These are phyloP conservation scores for Sarocladium oryzae DNA, from an alignment of 2,329 filamentous ascomycete genomes.

Conservation along the genomic window DNA sequence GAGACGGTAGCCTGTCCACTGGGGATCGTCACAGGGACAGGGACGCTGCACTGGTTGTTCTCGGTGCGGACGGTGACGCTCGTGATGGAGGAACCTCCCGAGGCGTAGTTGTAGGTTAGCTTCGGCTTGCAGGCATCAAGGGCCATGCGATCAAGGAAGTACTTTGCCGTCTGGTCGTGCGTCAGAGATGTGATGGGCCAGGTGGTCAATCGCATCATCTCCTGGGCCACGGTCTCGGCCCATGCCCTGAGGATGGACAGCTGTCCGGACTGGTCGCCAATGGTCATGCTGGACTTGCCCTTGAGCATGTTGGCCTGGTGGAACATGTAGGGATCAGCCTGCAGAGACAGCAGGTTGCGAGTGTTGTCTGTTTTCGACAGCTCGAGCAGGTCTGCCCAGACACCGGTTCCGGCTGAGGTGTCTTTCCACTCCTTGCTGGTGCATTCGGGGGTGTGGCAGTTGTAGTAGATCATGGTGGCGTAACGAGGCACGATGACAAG, in stretches of 20 bases:
- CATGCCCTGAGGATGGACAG: conserved; percentile 51
- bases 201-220: conserved; percentile 41
- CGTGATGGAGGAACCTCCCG: conserved; percentile 36
- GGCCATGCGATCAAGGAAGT: conserved; percentile 45
- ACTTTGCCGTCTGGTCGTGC: conserved; percentile 40
- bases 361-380: conserved; percentile 46
- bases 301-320: conserved; percentile 54
- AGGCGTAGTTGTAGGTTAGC: conserved; percentile 36
- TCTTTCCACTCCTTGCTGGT: conserved; percentile 54
- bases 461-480: conserved; percentile 59
- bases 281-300: conserved; percentile 38
- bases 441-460: conserved; percentile 51
- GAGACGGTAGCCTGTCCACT: conserved; percentile 32
- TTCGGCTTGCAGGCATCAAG: conserved; percentile 46
- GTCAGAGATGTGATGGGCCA: conserved; percentile 20
- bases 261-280: conserved; percentile 39
- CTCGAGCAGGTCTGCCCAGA: conserved; percentile 43
- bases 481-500: conserved; percentile 52
- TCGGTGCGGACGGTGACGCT: conserved; percentile 42
- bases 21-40: conserved; percentile 50
- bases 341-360: conserved; percentile 49
- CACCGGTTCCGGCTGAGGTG: conserved; percentile 46
- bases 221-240: conserved; percentile 46
- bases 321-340: conserved; percentile 53
- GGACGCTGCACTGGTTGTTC: conserved; percentile 42